Base-by-base conservation (phyloP, 1,284 basidiomycete species). In the Microstroma glucosiphilum region DNA sequence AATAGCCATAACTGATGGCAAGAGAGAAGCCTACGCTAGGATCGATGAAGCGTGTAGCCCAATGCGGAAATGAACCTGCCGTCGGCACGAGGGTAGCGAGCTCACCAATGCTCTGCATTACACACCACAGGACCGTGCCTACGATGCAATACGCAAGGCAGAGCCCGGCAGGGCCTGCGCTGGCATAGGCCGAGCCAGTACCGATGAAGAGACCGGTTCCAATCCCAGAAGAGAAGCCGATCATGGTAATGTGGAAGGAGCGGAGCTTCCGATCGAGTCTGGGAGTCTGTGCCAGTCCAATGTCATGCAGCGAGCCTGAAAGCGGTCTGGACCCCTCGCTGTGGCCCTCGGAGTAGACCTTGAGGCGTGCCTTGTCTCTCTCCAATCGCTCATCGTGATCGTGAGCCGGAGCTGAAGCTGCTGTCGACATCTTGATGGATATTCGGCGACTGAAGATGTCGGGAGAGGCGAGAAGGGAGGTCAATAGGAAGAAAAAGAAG, bases 31-130 rank as follows among this genome's bases (percentile, higher is more conserved):
- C 87, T 63, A 91, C 83, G 1, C 89, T 87, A 6, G 87, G 86
- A 73, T 90, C 86, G 26, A 91, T 87, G 75, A 90, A 90, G 49
- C 88, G 86, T 67, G 86, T 86, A 3, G 90, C 88, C 46, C 91
- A 82, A 57, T 85, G 87, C 77, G 92, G 88, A 77, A 91, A 90
- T 6, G 90, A 86, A 65, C 86, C 88, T 56, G 82, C 67, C 64
- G 84, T 81, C 46, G 81, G 80, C 48, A 89, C 83, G 69, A 84
- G 88, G 4, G 80, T 73, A 60, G 80, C 72, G 76, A 83, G 78
- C 65, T 83, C 82, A 17, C 81, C 82, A n/a, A 83, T 76, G 8
- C 78, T 80, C 26, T 81, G 73, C 76, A 80, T 77, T 46, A 80
- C 69, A n/a, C 70, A 66, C 49, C 69, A 66, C 15, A 71, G 65